A percentile compares a stretch with the other conserved stretches of the same genome.
Conservation (phyloP, 1,284 basidiomycete genomes). For the Meira miltonrushii region DNA sequence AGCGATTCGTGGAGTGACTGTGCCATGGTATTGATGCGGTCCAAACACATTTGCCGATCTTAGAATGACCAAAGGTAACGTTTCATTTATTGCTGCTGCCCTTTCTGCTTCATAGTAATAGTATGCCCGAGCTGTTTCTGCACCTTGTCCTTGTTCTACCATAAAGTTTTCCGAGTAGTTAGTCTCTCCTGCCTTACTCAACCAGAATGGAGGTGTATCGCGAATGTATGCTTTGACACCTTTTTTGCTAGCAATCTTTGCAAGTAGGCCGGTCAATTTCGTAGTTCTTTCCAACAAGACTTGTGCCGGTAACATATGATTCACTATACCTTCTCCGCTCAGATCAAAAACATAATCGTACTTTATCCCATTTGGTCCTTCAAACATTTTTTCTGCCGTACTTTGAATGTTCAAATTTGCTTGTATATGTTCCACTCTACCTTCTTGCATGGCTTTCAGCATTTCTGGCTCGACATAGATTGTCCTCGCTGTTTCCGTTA, state of each 20-base stretch:
- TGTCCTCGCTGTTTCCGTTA: constrained; percentile 20
- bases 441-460: constrained; percentile 22
- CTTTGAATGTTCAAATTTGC: constrained; percentile 26
- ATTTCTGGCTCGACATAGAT: constrained; percentile 26
- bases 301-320: constrained; percentile 22
- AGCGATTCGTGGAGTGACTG: constrained; percentile 19
- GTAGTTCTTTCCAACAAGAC: constrained; percentile 30
- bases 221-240: constrained; percentile 32
- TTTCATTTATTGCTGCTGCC: constrained; percentile 23
- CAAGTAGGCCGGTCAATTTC: constrained; percentile 27
- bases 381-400: constrained; percentile 18
- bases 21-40: constrained; percentile 13
- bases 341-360: constrained; percentile 40
- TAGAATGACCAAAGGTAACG: constrained; percentile 28
- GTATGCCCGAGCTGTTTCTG: constrained; percentile 21
- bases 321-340: constrained; percentile 29
- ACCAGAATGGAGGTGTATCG: constrained; percentile 28
- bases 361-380: constrained; percentile 17
- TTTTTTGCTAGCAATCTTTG: constrained; percentile 17
- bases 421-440: constrained; percentile 35
- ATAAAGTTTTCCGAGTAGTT: constrained; percentile 20
- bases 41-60: constrained; percentile 34
- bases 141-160: constrained; percentile 8
- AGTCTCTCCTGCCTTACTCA: constrained; percentile 19
- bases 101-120: constrained; percentile 41